These are phyloP conservation scores for Aspergillus saccharolyticus DNA, from an alignment of 495 filamentous ascomycete species.

Conservation along the genomic window DNA sequence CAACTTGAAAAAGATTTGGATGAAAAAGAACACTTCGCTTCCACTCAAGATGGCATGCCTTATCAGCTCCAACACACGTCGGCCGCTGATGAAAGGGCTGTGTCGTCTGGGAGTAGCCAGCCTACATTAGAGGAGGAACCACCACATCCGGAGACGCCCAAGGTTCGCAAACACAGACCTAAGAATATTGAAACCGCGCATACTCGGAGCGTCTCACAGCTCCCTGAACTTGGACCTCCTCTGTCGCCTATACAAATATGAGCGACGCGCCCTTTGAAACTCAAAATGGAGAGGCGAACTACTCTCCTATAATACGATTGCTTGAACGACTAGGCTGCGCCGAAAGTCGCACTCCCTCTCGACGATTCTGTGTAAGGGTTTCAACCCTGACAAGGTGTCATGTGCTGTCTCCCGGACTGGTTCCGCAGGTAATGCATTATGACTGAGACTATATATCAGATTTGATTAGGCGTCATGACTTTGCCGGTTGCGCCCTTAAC, in stretches of 20 bases:
- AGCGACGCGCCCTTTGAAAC: background rate
- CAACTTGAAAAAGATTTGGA: conserved; percentile 65
- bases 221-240: conserved; percentile 66
- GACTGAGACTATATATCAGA: conserved; percentile 6
- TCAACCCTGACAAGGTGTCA: background rate
- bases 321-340: conserved; percentile 17
- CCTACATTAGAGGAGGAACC: conserved; percentile 29
- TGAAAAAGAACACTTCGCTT: conserved; percentile 30
- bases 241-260: conserved; percentile 62
- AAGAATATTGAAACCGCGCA: conserved; percentile 38
- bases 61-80: conserved; percentile 13
- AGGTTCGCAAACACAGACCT: conserved; percentile 31
- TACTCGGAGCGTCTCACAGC: conserved; percentile 39
- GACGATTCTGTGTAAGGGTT: background rate
- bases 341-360: conserved; percentile 1
- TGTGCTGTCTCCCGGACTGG: conserved; percentile 17
- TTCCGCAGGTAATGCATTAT: conserved; percentile 16
- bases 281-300: background rate
- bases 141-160: conserved; percentile 30
- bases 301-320: background rate
- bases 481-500: background rate
- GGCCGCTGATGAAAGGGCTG: conserved; percentile 49
- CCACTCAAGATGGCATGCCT: conserved; percentile 18
- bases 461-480: background rate
- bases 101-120: conserved; percentile 62